Evolutionary conservation across 139 green algal species (phyloP).

Genomic region (Tetraselmis chui): DNA sequence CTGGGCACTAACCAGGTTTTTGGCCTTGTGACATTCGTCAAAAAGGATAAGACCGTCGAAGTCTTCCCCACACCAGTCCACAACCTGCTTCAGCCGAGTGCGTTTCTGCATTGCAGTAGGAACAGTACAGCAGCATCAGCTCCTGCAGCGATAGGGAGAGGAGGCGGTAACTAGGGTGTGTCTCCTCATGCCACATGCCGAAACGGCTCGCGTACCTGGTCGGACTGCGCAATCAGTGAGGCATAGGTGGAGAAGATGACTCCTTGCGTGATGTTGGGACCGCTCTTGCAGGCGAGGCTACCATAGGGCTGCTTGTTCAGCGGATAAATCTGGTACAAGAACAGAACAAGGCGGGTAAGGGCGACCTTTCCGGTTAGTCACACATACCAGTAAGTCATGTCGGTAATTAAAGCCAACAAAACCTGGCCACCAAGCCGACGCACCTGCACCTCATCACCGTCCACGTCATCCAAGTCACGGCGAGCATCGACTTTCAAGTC

Average conservation of each 20-base stretch:
- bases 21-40: conserved; percentile 19
- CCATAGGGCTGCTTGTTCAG: conserved; percentile 30
- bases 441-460: conserved; percentile 12
- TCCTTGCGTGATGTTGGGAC: conserved; percentile 14
- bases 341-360: no score
- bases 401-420: no score
- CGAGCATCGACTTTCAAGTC: conserved; percentile 29
- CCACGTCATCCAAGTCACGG: conserved; percentile 33
- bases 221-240: conserved; percentile 24
- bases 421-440: no score
- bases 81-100: conserved; percentile 30
- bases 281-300: conserved; percentile 2
- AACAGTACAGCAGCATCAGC: no score
- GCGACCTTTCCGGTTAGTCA: no score
- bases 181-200: no score
- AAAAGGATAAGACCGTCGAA: conserved; percentile 13
- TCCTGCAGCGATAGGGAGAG: no score
- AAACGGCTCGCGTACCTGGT: conserved; percentile 19
- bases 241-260: conserved; percentile 36
- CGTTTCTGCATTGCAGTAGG: no score
- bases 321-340: conserved; percentile 3
- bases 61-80: conserved; percentile 23
- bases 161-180: no score
- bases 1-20: conserved; percentile 1
- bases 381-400: no score